A percentile compares a stretch with the other conserved stretches of the same genome.
These are phyloP conservation scores for Fusarium sp. DNA, from an alignment of 2,329 filamentous ascomycete genomes.

Conservation along the genomic window DNA sequence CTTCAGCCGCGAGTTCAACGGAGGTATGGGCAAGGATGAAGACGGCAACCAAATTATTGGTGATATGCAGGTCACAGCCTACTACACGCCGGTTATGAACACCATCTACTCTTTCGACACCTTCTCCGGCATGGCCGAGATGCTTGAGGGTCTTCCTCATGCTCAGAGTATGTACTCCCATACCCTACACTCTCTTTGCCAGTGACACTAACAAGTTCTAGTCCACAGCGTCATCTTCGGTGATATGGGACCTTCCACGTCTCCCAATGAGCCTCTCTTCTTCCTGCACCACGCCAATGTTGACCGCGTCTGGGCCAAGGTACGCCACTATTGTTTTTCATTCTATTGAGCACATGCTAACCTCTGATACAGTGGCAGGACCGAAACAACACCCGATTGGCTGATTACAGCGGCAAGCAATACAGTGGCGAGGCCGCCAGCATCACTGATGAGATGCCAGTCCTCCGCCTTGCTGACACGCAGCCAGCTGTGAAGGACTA, in stretches of 20 bases:
- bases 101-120: slow-evolving; percentile 26
- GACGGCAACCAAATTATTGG: slow-evolving; percentile 6
- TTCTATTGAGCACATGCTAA: neutral
- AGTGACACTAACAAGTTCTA: neutral
- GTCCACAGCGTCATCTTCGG: slow-evolving; percentile 41
- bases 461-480: neutral
- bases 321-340: neutral
- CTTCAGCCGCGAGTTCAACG: slow-evolving; percentile 25
- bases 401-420: slow-evolving; percentile 9
- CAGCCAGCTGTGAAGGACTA: slow-evolving; percentile 28
- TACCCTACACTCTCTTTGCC: accelerated
- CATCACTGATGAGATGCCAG: slow-evolving; percentile 3
- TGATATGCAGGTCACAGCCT: slow-evolving; percentile 17
- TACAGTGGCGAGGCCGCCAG: neutral
- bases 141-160: slow-evolving; percentile 27
- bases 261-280: slow-evolving; percentile 49
- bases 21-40: neutral
- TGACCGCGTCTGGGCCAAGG: slow-evolving; percentile 40
- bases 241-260: slow-evolving; percentile 48
- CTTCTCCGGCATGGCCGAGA: neutral
- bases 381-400: slow-evolving; percentile 16
- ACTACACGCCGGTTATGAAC: slow-evolving; percentile 20
- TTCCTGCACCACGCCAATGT: slow-evolving; percentile 50
- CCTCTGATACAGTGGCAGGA: slow-evolving; percentile 10
- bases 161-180: slow-evolving; percentile 9